Percentiles rank a stretch among this genome's conserved stretches.
Conservation (phyloP, 2,329 filamentous ascomycete genomes). For the Fusarium setosum region DNA sequence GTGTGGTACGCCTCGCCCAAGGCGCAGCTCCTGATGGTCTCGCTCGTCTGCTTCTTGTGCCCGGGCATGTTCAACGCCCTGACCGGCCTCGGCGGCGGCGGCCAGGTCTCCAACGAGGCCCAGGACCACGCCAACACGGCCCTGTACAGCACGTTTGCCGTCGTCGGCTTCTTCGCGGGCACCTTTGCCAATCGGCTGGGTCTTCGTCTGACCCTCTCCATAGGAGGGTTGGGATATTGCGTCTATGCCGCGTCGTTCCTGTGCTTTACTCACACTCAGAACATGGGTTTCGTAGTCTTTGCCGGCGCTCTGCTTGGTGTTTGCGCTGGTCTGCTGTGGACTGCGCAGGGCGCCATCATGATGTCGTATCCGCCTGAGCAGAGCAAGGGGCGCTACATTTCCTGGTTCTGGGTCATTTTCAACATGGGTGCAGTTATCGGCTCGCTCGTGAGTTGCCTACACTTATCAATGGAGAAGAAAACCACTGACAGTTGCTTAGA, state of each 20-base stretch:
- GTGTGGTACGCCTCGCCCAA: conserved; percentile 81
- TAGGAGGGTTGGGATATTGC: conserved; percentile 82
- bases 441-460: conserved; percentile 61
- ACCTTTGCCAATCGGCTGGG: conserved; percentile 84
- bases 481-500: conserved; percentile 47
- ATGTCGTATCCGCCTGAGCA: conserved; percentile 88
- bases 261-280: conserved; percentile 74
- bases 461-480: background rate
- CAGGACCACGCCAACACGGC: conserved; percentile 75
- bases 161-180: conserved; percentile 77
- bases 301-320: conserved; percentile 81
- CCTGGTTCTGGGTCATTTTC: conserved; percentile 95
- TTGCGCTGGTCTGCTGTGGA: conserved; percentile 85
- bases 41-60: conserved; percentile 68
- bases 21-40: conserved; percentile 77
- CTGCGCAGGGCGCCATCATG: conserved; percentile 86
- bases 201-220: conserved; percentile 72
- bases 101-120: conserved; percentile 60
- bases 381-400: conserved; percentile 89
- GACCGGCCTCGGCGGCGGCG: conserved; percentile 72
- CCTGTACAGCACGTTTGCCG: conserved; percentile 77
- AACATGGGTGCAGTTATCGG: conserved; percentile 92
- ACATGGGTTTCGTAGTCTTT: conserved; percentile 79
- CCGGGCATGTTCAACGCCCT: conserved; percentile 80
- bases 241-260: conserved; percentile 79